phyloP scores from a whole-genome alignment of 129 eudicot species.

The Apium graveolens region DNA sequence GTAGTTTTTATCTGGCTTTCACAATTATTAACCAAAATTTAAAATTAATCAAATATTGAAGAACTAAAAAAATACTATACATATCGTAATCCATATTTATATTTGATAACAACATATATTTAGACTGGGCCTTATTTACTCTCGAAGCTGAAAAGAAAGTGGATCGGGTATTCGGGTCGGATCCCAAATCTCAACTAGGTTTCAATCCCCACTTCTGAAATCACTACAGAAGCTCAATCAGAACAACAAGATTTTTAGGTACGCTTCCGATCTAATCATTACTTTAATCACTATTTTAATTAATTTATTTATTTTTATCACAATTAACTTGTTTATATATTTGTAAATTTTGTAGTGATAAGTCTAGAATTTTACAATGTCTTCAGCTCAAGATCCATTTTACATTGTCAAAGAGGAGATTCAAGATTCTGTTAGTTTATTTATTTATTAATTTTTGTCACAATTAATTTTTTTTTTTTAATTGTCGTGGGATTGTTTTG shows the following conservation, averaged over 20 bases:
- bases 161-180: constrained; percentile 3
- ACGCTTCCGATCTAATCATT: neutral
- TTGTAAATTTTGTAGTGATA: neutral
- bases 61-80: no score
- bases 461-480: no score
- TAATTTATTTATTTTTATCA: neutral
- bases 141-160: neutral
- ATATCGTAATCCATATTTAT: no score
- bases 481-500: neutral
- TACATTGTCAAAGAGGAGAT: constrained; percentile 9
- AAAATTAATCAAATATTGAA: no score
- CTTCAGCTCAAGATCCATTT: constrained; percentile 7
- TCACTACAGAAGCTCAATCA: neutral
- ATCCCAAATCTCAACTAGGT: neutral
- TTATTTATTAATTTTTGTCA: no score
- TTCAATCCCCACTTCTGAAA: no score
- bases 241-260: neutral
- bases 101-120: no score
- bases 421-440: neutral
- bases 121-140: no score
- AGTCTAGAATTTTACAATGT: neutral
- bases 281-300: neutral
- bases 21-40: no score
- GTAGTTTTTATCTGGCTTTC: no score
- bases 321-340: neutral